Percentiles rank a stretch among this genome's conserved stretches.
phyloP scores from a whole-genome alignment of 768 basidiomycete species.

The Dendrothele bispora region DNA sequence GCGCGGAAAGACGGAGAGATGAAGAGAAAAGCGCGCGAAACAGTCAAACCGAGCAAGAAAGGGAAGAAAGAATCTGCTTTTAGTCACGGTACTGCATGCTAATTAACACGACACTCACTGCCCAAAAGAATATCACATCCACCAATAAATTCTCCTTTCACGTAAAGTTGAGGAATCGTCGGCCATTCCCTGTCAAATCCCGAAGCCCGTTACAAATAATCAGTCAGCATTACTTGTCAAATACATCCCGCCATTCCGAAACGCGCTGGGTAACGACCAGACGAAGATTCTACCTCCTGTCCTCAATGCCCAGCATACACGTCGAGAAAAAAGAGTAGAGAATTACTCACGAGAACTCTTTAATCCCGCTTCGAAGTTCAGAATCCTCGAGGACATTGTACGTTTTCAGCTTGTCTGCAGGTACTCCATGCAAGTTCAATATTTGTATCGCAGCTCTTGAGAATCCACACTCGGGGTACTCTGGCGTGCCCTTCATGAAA shows the following conservation, averaged over 20 bases:
- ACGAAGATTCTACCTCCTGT: too few relatives aligned
- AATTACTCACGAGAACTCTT: conserved; percentile 91
- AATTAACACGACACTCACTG: conserved; percentile 55
- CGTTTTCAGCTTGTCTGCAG: conserved; percentile 77
- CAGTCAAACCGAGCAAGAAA: background rate
- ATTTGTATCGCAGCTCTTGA: conserved; percentile 92
- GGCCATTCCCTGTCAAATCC: conserved; percentile 88
- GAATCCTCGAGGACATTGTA: conserved; percentile 88
- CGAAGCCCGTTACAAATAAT: background rate
- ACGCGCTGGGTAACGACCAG: too few relatives aligned
- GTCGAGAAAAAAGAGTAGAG: background rate
- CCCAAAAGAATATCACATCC: conserved; percentile 93
- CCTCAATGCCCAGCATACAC: too few relatives aligned
- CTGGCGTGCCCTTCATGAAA: conserved; percentile 97
- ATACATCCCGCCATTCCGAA: too few relatives aligned
- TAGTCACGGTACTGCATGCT: conserved; percentile 4
- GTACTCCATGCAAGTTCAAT: conserved; percentile 81
- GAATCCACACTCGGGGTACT: conserved; percentile 90
- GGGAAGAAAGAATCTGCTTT: conserved; percentile 1
- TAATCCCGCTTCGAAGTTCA: conserved; percentile 83
- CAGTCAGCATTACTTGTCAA: too few relatives aligned
- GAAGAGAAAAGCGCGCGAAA: too few relatives aligned
- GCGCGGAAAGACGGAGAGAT: too few relatives aligned
- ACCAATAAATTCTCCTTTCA: conserved; percentile 94
- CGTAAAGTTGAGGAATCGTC: conserved; percentile 93